phyloP scores from a whole-genome alignment of 495 filamentous ascomycete genomes.

The Talaromyces nanjingensis region DNA sequence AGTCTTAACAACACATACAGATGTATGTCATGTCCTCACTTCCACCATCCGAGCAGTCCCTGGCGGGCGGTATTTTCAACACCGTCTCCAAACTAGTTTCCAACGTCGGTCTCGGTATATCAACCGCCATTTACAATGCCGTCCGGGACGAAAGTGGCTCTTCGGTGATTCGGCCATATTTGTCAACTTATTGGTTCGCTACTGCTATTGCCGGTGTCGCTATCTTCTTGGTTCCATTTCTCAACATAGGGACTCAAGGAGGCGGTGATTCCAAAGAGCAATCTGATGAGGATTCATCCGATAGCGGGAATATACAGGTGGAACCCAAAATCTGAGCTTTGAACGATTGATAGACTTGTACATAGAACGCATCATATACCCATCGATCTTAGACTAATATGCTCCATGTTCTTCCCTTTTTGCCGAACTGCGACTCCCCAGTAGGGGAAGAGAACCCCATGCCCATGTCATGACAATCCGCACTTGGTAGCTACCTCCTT shows the following conservation, averaged over 20 bases:
- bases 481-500: not conserved
- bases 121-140: constrained; percentile 22
- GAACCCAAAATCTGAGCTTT: not conserved
- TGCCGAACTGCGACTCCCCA: too few relatives aligned
- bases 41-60: constrained; percentile 25
- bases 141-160: constrained; percentile 13
- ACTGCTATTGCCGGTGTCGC: constrained; percentile 22
- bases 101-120: constrained; percentile 25
- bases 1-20: constrained; percentile 14
- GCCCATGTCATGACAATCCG: not conserved
- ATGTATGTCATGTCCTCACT: constrained; percentile 35
- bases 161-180: constrained; percentile 19
- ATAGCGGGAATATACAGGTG: not conserved
- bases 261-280: constrained; percentile 5
- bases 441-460: too few relatives aligned
- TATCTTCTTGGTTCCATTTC: constrained; percentile 24
- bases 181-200: constrained; percentile 25
- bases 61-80: constrained; percentile 18
- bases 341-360: not conserved
- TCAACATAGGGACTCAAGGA: constrained; percentile 25
- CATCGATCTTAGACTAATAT: not conserved
- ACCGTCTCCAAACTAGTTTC: constrained; percentile 29
- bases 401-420: not conserved
- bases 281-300: not conserved
- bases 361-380: not conserved